Base-by-base conservation (phyloP, 2,329 filamentous ascomycete genomes). In the Penicillium sclerotiorum region DNA sequence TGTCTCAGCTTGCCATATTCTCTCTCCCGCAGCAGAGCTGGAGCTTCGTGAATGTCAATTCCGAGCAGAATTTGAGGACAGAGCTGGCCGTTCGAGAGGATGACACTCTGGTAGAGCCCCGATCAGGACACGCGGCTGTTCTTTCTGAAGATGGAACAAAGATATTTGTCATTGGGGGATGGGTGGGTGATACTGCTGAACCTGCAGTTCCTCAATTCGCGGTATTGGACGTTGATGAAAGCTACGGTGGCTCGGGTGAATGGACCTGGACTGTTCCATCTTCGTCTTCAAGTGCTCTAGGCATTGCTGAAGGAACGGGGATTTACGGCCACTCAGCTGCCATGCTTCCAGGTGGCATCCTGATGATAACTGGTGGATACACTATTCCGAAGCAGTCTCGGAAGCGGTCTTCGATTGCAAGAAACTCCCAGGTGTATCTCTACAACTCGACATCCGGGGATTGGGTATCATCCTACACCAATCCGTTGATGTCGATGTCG, bases 1-100 rank as follows among this genome's bases (percentile, higher is more conserved):
- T 95, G 87, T 95, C 90, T 49, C 89, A 90, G 36, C 83, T 93
- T 1, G 93, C 91, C 0, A 76, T 96, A 1, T 96, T 92, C 78
- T 92, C 85, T 46, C 76, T 96, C 6, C 93, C 93, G 0, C 88
- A 95, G 62, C 85, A 91, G 64, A 86, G 82, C 45, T 97, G 93
- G 93, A 87, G 84, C 22, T 96, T 93, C 67, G 76, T 95, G 21
- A 77, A 80, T 1, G 83, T 92, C n/a, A 74, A 80, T 12, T 70
- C 75, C 4, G 73, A 78, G 2, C 50, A 62, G 13, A 56, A 56
- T 21, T 59, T 71, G 2, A 80, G 75, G 45, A 81, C 81, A 0
- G 85, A 88, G 59, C 75, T 89, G 4, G 74, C 80, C 1, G 66
- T 80, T 12, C 70, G 74, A 13, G 78, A 78, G 50, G 72, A 71